Base-by-base conservation (phyloP, 1,284 basidiomycete species). In the Vanrija pseudolonga region DNA sequence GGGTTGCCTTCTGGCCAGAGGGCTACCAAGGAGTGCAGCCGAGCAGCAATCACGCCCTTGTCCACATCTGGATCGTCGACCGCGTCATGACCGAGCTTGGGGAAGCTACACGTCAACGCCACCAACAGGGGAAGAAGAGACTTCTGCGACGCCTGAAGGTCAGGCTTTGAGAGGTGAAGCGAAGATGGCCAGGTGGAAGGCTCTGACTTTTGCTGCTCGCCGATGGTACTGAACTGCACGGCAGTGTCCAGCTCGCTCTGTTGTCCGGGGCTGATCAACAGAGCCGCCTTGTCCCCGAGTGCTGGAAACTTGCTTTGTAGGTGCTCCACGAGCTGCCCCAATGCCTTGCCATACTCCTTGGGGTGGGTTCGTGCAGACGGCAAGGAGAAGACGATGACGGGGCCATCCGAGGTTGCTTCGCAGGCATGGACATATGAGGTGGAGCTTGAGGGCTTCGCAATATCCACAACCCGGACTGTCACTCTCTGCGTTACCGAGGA, bases 1-100 rank as follows among this genome's bases (percentile, higher is more conserved):
- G 73, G 73, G 51, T 77, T 77, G 5, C 69, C 71, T 51, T 74
- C 69, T 0, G 72, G 74, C 69, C 75, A 71, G 1, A 68, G 61
- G 2, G 71, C 53, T 6, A 76, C 64, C 17, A 77, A 61, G 39
- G 49, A 47, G 47, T 76, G 72, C 9, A 77, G 59, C 17, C 57
- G 49, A 24, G 57, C 53, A 0, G 72, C 67, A 12, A 71, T 63
- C 3, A 47, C 51, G 0, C 24, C 47, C 49, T 73, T 72, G 42
- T 61, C 62, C 6, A 68, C 45, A 8, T 41, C 40, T 20, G 24
- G 38, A 15, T 56, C 42, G 37, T 32, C 40, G 1, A 23, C 46
- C n/a, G 42, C 18, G 3, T 28, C 37, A 11, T 22, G 39, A 12
- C 32, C 23, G 2, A 60, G 36, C 2, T 15, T 39, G 3, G 59